Base-by-base conservation (phyloP, 106 monocot species). In the Ottelia alismoides region DNA sequence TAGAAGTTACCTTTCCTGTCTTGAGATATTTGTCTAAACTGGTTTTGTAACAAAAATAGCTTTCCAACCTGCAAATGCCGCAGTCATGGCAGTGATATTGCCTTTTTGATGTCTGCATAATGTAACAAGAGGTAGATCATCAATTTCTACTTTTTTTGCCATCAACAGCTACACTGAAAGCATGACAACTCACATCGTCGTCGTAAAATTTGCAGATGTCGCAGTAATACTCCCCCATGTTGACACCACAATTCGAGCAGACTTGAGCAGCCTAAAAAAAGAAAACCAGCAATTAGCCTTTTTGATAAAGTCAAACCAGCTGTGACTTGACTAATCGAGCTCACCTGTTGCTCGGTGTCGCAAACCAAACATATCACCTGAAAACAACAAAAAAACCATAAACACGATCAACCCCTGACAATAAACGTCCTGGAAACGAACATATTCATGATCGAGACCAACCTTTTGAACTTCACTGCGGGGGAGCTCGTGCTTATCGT, bases 291-390 rank as follows among this genome's bases (percentile, higher is more conserved):
- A 53, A 2, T 1, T 0, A 29, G n/a, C 14, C 11, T 52, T 4
- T 11, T 25, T 23, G 1, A 1, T 12, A 29, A 20, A 28, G 19
- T 16, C 60, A 58, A 51, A 87, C 86, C 60, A 52, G 59, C 65
- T 87, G 82, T 78, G 12, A 68, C 62, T 28, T 87, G 78, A 20
- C 87, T 82, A 31, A 87, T 32, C 49, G 78, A 63, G 55, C 87
- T 82, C 44, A 87, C 75, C 1, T 81, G 81, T 81, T 87, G 48
- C 17, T 1, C 19, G 47, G n/a, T n/a, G n/a, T n/a, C n/a, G n/a
- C n/a, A n/a, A n/a, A n/a, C n/a, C n/a, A n/a, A n/a, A n/a, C n/a
- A n/a, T n/a, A n/a, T n/a, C n/a, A n/a, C n/a, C n/a, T n/a, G n/a
- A n/a, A n/a, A n/a, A n/a, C n/a, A n/a, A 45, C 20, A 54, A 47